phyloP scores from a whole-genome alignment of 1,284 basidiomycete species.

The Coriolopsis trogii region DNA sequence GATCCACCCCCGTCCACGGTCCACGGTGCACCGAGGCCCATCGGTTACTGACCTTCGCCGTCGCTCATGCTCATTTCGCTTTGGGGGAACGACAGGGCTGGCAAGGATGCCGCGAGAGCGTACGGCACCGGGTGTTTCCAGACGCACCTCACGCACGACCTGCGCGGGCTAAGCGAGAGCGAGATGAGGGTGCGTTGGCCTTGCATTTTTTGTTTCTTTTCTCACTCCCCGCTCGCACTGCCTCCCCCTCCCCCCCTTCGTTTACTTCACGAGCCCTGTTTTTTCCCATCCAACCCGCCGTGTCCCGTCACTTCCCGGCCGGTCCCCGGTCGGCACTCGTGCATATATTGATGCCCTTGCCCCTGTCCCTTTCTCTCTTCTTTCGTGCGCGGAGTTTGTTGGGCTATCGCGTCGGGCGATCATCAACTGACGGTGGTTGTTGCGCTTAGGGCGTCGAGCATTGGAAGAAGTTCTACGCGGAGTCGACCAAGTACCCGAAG shows the following conservation, averaged over 20 bases:
- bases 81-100: constrained; percentile 75
- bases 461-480: constrained; percentile 89
- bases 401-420: too few species aligned
- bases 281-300: too few species aligned
- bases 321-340: too few species aligned
- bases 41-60: not conserved
- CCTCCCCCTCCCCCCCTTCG: not conserved
- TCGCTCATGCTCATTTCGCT: not conserved
- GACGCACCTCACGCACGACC: constrained; percentile 87
- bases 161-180: constrained; percentile 74
- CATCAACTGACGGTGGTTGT: constrained; percentile 4
- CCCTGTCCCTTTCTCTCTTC: too few species aligned
- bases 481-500: constrained; percentile 77
- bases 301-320: too few species aligned
- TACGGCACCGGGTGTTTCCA: constrained; percentile 94
- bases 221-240: constrained; percentile 1
- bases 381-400: too few species aligned
- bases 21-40: not conserved
- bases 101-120: constrained; percentile 85
- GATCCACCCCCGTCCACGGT: constrained; percentile 8
- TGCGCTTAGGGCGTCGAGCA: constrained; percentile 66
- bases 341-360: too few species aligned
- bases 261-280: too few species aligned
- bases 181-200: constrained; percentile 65
- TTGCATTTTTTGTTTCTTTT: too few species aligned